Evolutionary conservation across 192 early-diverging fungal species (phyloP), one percentile per base, ranked within the genome.

Genomic region (Coemansia sp.): DNA sequence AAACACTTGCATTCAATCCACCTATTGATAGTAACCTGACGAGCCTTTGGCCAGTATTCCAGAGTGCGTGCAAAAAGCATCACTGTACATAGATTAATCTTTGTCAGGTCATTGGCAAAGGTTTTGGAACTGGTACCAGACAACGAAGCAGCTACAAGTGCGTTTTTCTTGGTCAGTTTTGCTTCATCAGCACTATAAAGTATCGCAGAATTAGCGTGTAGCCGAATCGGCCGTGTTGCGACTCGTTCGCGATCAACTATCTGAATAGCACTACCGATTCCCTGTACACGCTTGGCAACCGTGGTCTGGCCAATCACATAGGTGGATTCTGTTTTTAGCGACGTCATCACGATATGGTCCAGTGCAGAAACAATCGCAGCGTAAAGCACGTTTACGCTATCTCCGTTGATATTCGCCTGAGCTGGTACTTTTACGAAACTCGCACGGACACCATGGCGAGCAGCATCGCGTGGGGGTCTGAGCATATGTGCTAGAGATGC

Each of bases 41-140:
- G 20, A 7, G 74, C 68, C 12, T 71, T 66, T 2, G 74, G 74
- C 74, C 74, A 76, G 37, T 71, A 76, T 14, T 11, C 41, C 60
- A 76, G 20, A 2, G 68, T 48, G 5, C 74, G 38, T 2, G 74
- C 28, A 53, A 76, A 76, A 4, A 76, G 45, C 15, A 67, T 64
- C 7, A 67, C n/a, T 3, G 35, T 39, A 12, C 28, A 18, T 0
- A 67, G 45, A 5, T 62, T 62, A 11, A 67, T 68, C 14, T 20
- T 62, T 14, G 68, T 71, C 32, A 71, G 6, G 12, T 43, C 54
- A 34, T 76, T 58, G 8, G 74, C 74, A 17, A 51, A 62, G 22
- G 65, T 71, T 3, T 64, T 22, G 11, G 11, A 54, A 34, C 41
- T 55, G 18, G 52, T 56, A 0, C 53, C 68, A 0, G 74, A 71